Conservation (phyloP, 179 eudicot genomes). For the Beta lomatogona region DNA sequence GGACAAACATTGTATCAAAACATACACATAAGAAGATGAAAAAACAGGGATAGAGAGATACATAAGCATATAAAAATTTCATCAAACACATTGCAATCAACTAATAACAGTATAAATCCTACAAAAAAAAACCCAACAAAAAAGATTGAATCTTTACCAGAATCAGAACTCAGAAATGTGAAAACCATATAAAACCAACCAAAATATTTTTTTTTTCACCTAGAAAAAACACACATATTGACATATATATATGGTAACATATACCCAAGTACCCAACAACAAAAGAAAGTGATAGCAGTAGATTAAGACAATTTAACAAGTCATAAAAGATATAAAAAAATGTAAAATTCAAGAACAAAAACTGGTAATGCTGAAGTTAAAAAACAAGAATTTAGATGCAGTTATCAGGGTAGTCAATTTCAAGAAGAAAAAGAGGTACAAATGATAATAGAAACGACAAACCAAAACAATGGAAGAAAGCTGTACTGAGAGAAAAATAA, state of each 20-base stretch:
- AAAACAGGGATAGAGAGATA: not conserved
- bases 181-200: not conserved
- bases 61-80: not conserved
- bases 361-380: not conserved
- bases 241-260: not conserved
- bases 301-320: constrained; percentile 1
- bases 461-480: not conserved
- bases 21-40: not conserved
- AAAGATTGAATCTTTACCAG: constrained; percentile 7
- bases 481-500: not conserved
- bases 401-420: not conserved
- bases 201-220: not conserved
- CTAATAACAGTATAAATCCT: not conserved
- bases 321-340: not conserved
- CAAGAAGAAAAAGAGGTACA: not conserved
- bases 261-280: constrained; percentile 6
- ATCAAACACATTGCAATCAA: constrained; percentile 14
- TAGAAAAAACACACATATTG: not conserved
- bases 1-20: not conserved
- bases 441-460: not conserved
- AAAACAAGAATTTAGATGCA: not conserved
- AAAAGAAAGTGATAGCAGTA: not conserved
- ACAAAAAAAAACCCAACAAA: not conserved
- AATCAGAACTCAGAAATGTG: not conserved
- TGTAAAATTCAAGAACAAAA: not conserved